phyloP scores from a whole-genome alignment of 2,329 filamentous ascomycete species.

The Trichoderma simmonsii region DNA sequence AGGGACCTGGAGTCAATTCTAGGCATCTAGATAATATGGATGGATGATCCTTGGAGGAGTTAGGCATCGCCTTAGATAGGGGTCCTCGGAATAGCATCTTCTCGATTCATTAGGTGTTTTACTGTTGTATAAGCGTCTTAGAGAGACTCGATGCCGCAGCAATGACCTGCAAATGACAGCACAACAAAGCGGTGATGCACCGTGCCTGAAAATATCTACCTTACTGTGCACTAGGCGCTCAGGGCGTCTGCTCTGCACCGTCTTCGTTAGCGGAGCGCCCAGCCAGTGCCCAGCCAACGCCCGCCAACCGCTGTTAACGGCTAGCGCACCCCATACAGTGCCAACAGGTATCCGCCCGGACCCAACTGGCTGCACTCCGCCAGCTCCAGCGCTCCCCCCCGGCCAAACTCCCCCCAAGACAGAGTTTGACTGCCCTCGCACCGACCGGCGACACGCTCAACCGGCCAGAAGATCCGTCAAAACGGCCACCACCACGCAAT shows the following conservation, averaged over 20 bases:
- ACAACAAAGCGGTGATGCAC: conserved; percentile 12
- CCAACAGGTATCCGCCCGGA: neutral
- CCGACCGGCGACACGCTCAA: conserved; percentile 31
- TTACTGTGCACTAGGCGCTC: neutral
- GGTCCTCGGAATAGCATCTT: neutral
- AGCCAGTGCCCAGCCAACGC: neutral
- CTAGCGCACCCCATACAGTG: conserved; percentile 13
- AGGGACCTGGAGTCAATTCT: neutral
- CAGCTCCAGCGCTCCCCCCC: conserved; percentile 16
- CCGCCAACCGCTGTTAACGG: conserved; percentile 16
- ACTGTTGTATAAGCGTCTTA: neutral
- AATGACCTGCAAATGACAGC: neutral
- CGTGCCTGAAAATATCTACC: neutral
- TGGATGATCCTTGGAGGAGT: neutral
- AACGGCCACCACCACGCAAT: conserved; percentile 26
- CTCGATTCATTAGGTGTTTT: neutral
- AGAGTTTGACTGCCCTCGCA: conserved; percentile 34
- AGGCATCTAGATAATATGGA: neutral
- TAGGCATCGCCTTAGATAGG: neutral
- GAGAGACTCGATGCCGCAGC: neutral
- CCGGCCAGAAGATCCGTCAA: conserved; percentile 32
- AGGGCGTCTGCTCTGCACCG: neutral
- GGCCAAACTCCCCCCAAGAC: conserved; percentile 24
- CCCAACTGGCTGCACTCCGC: neutral
- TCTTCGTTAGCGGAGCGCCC: conserved; percentile 6